These are phyloP conservation scores for Wallacemonas sp. DNA, from an alignment of 208 protist genomes.

Conservation along the genomic window DNA sequence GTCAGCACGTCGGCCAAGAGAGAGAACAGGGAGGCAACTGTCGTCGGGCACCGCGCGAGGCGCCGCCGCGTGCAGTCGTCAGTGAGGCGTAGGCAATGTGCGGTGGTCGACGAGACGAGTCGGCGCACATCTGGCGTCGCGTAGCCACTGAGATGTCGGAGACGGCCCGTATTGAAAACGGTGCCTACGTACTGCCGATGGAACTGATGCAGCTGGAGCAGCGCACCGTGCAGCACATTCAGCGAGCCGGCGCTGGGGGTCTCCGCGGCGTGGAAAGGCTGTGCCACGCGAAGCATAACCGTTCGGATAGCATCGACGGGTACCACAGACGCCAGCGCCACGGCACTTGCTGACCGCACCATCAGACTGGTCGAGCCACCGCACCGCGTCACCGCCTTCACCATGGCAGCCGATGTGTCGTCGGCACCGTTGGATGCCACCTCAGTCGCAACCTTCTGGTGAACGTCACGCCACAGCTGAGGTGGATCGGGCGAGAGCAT, in stretches of 20 bases:
- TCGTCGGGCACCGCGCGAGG: conserved; percentile 46
- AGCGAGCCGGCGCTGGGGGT: conserved; percentile 1
- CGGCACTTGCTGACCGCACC: conserved; percentile 72
- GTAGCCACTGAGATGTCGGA: conserved; percentile 33
- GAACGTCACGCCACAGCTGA: conserved; percentile 14
- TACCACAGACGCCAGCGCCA: conserved; percentile 78
- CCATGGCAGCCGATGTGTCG: conserved; percentile 18
- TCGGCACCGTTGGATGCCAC: background rate
- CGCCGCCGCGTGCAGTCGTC: conserved; percentile 12
- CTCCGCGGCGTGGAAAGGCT: conserved; percentile 1
- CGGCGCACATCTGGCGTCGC: conserved; percentile 15
- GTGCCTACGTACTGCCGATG: conserved; percentile 78
- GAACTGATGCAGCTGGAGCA: conserved; percentile 83
- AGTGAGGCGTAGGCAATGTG: conserved; percentile 14
- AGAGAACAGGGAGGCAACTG: conserved; percentile 46
- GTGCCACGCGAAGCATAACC: background rate
- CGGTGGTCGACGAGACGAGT: conserved; percentile 19
- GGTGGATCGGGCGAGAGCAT: conserved; percentile 85
- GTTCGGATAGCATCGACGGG: conserved; percentile 16
- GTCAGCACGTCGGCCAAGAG: conserved; percentile 60
- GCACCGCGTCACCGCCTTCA: conserved; percentile 56
- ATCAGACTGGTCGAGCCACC: conserved; percentile 63
- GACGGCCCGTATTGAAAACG: conserved; percentile 30
- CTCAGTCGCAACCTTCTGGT: background rate
- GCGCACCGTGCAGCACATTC: conserved; percentile 70